These are phyloP conservation scores for Erysiphe pulchra DNA, from an alignment of 2,329 filamentous ascomycete genomes.

Conservation along the genomic window DNA sequence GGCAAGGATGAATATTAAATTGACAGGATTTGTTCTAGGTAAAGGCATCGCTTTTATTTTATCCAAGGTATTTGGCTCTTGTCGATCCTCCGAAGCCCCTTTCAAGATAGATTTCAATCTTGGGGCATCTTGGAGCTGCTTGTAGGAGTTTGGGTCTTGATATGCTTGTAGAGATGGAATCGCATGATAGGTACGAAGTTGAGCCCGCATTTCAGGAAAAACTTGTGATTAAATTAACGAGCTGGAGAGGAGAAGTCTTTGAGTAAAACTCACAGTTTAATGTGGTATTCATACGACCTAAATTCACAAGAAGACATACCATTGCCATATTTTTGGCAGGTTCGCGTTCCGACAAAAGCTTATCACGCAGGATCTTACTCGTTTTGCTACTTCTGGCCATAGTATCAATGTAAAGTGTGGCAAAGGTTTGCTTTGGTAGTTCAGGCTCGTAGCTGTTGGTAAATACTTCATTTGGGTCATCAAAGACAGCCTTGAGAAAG, in stretches of 20 bases:
- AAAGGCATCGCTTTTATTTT: constrained; percentile 46
- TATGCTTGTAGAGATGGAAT: constrained; percentile 90
- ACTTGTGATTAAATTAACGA: constrained; percentile 25
- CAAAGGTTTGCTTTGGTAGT: constrained; percentile 48
- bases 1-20: constrained; percentile 84
- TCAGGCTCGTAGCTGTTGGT: constrained; percentile 64
- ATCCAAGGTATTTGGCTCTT: constrained; percentile 62
- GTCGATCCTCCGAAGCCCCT: constrained; percentile 74
- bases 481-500: constrained; percentile 58
- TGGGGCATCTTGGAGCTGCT: constrained; percentile 89
- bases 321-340: constrained; percentile 97
- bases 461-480: constrained; percentile 51
- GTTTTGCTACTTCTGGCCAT: constrained; percentile 98
- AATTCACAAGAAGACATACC: constrained; percentile 92
- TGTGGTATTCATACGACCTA: constrained; percentile 96
- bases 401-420: constrained; percentile 91
- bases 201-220: constrained; percentile 97
- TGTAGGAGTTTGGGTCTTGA: constrained; percentile 88
- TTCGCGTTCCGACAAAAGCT: constrained; percentile 72
- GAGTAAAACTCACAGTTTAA: constrained; percentile 49
- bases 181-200: constrained; percentile 89
- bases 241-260: not conserved
- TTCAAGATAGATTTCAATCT: constrained; percentile 92
- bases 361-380: constrained; percentile 93
- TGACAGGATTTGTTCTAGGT: constrained; percentile 87